Conservation (phyloP, 2,329 filamentous ascomycete species). For the Lithohypha guttulata region DNA sequence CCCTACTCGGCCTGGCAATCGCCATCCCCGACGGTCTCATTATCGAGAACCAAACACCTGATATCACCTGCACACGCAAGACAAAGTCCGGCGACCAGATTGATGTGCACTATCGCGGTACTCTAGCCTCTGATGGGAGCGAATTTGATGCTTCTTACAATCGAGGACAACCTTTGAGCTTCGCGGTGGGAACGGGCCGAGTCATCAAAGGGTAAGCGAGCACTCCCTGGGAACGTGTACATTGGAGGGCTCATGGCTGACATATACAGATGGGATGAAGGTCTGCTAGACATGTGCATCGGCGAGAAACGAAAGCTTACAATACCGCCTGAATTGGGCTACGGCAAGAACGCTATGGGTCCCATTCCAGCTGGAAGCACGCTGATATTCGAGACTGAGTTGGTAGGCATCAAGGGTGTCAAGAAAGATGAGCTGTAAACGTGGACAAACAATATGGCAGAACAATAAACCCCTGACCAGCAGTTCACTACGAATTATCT, state of each 20-base stretch:
- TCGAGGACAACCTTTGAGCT: constrained; percentile 62
- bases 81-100: constrained; percentile 66
- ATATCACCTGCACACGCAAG: constrained; percentile 65
- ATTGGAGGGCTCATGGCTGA: not conserved
- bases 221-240: not conserved
- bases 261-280: constrained; percentile 68
- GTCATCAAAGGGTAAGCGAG: constrained; percentile 74
- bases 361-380: constrained; percentile 77
- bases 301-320: constrained; percentile 85
- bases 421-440: constrained; percentile 36
- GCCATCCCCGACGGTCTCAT: constrained; percentile 50
- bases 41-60: constrained; percentile 63
- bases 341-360: constrained; percentile 64
- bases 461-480: too few species aligned
- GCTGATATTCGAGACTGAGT: constrained; percentile 83
- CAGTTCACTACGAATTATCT: too few species aligned
- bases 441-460: too few species aligned
- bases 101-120: constrained; percentile 80
- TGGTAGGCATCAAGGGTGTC: constrained; percentile 65
- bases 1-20: constrained; percentile 30
- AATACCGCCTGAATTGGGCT: constrained; percentile 77
- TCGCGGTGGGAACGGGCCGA: constrained; percentile 66
- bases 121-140: constrained; percentile 58
- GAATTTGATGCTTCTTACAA: constrained; percentile 82
- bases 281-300: constrained; percentile 85